A percentile compares a stretch with the other conserved stretches of the same genome.
These are phyloP conservation scores for Metschnikowia gelsemii DNA, from an alignment of 805 yeast species.

Conservation along the genomic window DNA sequence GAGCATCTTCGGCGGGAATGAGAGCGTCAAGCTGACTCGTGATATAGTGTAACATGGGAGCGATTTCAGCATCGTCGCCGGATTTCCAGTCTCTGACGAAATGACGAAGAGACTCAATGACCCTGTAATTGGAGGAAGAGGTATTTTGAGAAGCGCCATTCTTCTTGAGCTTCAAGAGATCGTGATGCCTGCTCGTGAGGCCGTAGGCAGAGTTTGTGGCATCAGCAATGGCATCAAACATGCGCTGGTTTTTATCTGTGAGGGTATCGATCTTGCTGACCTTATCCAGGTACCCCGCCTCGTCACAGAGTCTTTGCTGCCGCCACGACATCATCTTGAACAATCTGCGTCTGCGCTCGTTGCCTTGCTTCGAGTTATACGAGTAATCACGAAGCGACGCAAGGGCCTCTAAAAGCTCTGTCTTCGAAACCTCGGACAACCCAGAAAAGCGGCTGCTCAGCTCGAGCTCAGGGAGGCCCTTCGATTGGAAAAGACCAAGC, in stretches of 20 bases:
- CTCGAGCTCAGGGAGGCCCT: background rate
- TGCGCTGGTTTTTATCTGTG: slow-evolving; percentile 46
- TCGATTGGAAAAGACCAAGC: slow-evolving; percentile 8
- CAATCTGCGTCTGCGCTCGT: slow-evolving; percentile 43
- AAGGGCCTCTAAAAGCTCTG: slow-evolving; percentile 43
- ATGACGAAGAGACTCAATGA: slow-evolving; percentile 73
- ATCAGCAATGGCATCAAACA: slow-evolving; percentile 48
- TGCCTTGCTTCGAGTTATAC: slow-evolving; percentile 40
- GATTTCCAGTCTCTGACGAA: slow-evolving; percentile 71
- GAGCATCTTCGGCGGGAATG: slow-evolving; percentile 27
- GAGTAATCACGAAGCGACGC: slow-evolving; percentile 48
- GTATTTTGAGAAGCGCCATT: slow-evolving; percentile 11
- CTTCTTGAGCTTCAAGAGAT: slow-evolving; percentile 6
- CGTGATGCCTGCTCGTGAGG: slow-evolving; percentile 38
- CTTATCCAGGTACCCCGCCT: slow-evolving; percentile 55
- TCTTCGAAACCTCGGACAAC: slow-evolving; percentile 23
- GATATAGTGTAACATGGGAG: slow-evolving; percentile 56
- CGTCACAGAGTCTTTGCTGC: slow-evolving; percentile 54
- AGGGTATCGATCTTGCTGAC: slow-evolving; percentile 48
- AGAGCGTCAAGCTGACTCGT: slow-evolving; percentile 37
- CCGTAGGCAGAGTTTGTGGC: slow-evolving; percentile 46
- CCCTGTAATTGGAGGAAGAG: slow-evolving; percentile 37
- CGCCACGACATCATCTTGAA: slow-evolving; percentile 50
- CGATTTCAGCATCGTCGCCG: slow-evolving; percentile 47
- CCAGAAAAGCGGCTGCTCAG: slow-evolving; percentile 7